Evolutionary conservation across 306 rosid species (phyloP), one percentile per base, ranked within the genome.

Genomic region (Neltuma alba): DNA sequence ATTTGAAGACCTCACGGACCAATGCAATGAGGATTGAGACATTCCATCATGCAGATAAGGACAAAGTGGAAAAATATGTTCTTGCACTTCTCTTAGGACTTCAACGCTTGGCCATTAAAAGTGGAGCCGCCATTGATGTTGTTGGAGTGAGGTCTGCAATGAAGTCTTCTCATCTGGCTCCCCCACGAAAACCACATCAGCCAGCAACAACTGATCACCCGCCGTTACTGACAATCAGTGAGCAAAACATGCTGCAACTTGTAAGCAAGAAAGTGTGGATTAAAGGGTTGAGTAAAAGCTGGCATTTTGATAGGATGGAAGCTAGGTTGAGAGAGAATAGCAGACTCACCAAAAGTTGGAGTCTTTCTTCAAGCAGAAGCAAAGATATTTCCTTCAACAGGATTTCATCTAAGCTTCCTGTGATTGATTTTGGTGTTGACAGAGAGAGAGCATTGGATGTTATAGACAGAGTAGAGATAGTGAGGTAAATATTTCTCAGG

Each of bases 21-120:
- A 90, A 90, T n/a, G 77, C 85, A 70, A 81, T 87, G 81, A 88
- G 80, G 77, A 81, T 93, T 0, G 94, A 93, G 79, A 93, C 97
- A 75, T 86, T 93, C 62, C 91, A 91, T 85, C 92, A 93, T 81
- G 94, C 97, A 18, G 85, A 89, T 44, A 91, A 85, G 79, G 94
- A 75, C 74, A 88, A 88, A 89, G 92, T 91, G 5, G 97, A 93
- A 80, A 27, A 83, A 42, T 88, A 89, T 68, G 36, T 93, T 28
- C 87, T 91, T 58, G 85, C 87, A 69, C 89, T 91, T 79, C 82
- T 93, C 45, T 28, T 89, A 40, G 86, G 92, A 94, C 98, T 93
- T 86, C 94, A 93, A 25, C 90, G 85, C 75, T 72, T 93, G 85
- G 87, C 84, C 83, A 76, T 74, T 60, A 78, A 81, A 84, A 83